Conservation (phyloP, 176 grass and related monocot genomes). For the Oryza glumipatula region DNA sequence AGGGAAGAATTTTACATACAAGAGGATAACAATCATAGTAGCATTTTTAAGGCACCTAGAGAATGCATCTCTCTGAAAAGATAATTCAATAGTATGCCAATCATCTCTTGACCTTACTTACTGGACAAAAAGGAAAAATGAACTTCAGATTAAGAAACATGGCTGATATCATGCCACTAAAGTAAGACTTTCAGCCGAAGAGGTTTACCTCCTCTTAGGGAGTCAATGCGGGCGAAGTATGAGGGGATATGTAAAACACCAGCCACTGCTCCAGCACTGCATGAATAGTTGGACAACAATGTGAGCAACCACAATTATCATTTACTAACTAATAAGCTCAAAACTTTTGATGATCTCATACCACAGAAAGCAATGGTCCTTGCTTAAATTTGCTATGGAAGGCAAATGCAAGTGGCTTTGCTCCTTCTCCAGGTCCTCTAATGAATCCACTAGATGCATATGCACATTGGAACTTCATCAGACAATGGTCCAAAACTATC, state of each 20-base stretch:
- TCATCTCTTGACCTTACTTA: neutral
- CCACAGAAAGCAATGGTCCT: conserved; percentile 90
- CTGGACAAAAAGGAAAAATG: neutral
- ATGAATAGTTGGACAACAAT: conserved; percentile 24
- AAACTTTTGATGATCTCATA: conserved; percentile 42
- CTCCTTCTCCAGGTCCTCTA: conserved; percentile 86
- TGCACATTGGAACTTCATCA: conserved; percentile 25
- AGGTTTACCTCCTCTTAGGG: conserved; percentile 35
- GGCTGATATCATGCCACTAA: neutral
- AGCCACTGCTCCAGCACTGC: conserved; percentile 93
- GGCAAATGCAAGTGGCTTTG: conserved; percentile 78
- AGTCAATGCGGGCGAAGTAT: conserved; percentile 68
- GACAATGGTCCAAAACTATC: conserved; percentile 19
- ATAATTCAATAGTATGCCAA: neutral
- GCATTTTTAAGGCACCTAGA: neutral
- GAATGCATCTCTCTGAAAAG: neutral
- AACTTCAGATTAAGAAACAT: neutral
- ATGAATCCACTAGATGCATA: conserved; percentile 79
- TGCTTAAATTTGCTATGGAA: conserved; percentile 98
- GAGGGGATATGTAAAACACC: conserved; percentile 95
- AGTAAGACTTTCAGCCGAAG: neutral
- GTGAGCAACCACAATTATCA: conserved; percentile 20
- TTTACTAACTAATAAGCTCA: neutral
- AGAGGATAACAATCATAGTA: neutral
- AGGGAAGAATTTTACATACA: neutral